Evolutionary conservation across 1,139 yeast species (phyloP).

Genomic region (Candida tropicalis): DNA sequence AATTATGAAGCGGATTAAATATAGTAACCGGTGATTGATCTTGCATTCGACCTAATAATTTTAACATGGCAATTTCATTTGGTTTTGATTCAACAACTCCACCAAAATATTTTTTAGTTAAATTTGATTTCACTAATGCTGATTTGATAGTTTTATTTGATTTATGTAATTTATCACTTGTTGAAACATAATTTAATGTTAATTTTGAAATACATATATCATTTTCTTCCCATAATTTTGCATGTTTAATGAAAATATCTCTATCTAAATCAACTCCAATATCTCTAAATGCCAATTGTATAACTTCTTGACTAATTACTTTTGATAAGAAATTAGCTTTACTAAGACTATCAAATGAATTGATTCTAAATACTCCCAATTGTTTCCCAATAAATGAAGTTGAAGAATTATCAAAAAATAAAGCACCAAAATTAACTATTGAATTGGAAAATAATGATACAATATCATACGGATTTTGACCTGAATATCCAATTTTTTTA

Average conservation of each 20-base stretch:
- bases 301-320: conserved; percentile 61
- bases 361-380: conserved; percentile 65
- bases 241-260: conserved; percentile 54
- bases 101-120: conserved; percentile 49
- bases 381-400: conserved; percentile 63
- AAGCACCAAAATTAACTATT: conserved; percentile 64
- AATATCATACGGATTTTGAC: conserved; percentile 41
- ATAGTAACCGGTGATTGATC: conserved; percentile 51
- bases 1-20: conserved; percentile 73
- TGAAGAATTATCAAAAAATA: conserved; percentile 54
- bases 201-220: conserved; percentile 50
- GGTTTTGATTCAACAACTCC: conserved; percentile 45
- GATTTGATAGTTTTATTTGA: conserved; percentile 36
- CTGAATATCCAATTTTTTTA: conserved; percentile 40
- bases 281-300: conserved; percentile 60
- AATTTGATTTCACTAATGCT: conserved; percentile 43
- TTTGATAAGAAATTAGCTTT: conserved; percentile 63
- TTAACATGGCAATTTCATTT: conserved; percentile 49
- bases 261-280: conserved; percentile 40
- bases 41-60: conserved; percentile 50
- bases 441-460: conserved; percentile 45
- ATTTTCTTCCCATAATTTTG: conserved; percentile 64
- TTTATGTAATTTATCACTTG: conserved; percentile 32
- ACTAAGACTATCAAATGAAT: conserved; percentile 66
- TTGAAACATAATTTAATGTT: conserved; percentile 40